Base-by-base conservation (phyloP, 768 basidiomycete species). In the Russula emetica region DNA sequence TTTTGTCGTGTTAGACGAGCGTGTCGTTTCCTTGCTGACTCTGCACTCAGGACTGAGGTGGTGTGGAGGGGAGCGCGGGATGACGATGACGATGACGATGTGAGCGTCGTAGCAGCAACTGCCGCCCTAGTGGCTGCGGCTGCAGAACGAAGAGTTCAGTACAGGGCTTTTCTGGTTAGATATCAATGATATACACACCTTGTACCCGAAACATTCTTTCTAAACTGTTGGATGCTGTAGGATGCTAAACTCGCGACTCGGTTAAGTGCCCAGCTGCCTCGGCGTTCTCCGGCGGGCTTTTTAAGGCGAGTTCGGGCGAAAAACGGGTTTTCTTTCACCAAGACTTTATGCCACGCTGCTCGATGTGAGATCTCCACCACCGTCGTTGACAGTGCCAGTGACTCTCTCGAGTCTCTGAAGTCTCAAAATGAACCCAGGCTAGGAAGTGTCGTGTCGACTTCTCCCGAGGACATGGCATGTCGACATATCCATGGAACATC, bases 301-400 rank as follows among this genome's bases (percentile, higher is more conserved):
- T 73, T 70, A 71, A 67, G 18, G 22, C 20, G 28, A 42, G 56
- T 58, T 36, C 36, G 0, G 32, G 55, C 50, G 54, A 28, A 56
- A 45, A 54, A 36, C 9, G 64, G 69, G 69, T 67, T 71, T 67
- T 70, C 72, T 32, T 32, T 32, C 73, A 8, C n/a, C 77, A 79
- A 74, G 82, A 79, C 36, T 78, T 77, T 73, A 80, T 83, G 83
- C 83, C 83, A 84, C 83, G 83, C 83, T 84, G 83, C 78, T 74
- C 83, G 83, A 79, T 78, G 83, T 75, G 54, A 73, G 77, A 71
- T 45, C 62, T 64, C 24, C 70, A 72, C 75, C 64, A 84, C 83
- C 81, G 73, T 83, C 78, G 83, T 77, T 74, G 77, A 78, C 83
- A 84, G 83, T 84, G 83, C 83, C 83, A 84, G 83, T 80, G 80